Base-by-base conservation (phyloP, 2,329 filamentous ascomycete genomes). In the Ophiobolus disseminans region DNA sequence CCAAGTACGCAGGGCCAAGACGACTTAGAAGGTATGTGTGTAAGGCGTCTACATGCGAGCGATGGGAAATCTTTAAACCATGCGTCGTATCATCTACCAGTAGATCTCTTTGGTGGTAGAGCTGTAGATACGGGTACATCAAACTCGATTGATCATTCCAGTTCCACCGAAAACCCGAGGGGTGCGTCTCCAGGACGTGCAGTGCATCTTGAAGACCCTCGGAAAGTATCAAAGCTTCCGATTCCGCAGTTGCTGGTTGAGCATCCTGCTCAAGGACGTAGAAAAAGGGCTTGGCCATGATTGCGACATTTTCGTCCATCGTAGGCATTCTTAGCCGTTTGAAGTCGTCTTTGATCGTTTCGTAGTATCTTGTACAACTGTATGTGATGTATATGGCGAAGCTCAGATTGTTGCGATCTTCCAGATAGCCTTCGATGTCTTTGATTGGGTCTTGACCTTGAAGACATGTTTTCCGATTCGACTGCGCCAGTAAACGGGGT, bases 381-480 rank as follows among this genome's bases (percentile, higher is more conserved):
- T 46, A 46, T 7, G 35, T 46, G 20, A 23, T 25, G 1, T n/a
- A 30, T 17, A 26, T 21, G 10, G 20, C 43, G 14, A 46, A 46
- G 14, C 19, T 13, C 11, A 46, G 10, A 14, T 5, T 10, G 17
- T 8, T 16, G 11, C 17, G 25, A 10, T 46, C 43, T 11, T 46
- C 35, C 13, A 46, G 23, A n/a, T 22, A 25, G 17, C 13, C 16
- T 2, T 40, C 36, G 3, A 46, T 10, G 19, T 46, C 35, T 7
- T 17, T 13, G 10, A 46, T 36, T 4, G 19, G 25, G 10, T 34
- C 25, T 22, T 34, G 43, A 14, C 43, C 43, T n/a, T 40, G 35
- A 10, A 46, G 35, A 11, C 17, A 25, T 7, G 34, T 46, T 5
- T 4, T 32, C 20, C 43, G 23, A 20, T 35, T 39, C 2, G 16